These are phyloP conservation scores for Boletus subcaerulescens DNA, from an alignment of 768 basidiomycete genomes.

Conservation along the genomic window DNA sequence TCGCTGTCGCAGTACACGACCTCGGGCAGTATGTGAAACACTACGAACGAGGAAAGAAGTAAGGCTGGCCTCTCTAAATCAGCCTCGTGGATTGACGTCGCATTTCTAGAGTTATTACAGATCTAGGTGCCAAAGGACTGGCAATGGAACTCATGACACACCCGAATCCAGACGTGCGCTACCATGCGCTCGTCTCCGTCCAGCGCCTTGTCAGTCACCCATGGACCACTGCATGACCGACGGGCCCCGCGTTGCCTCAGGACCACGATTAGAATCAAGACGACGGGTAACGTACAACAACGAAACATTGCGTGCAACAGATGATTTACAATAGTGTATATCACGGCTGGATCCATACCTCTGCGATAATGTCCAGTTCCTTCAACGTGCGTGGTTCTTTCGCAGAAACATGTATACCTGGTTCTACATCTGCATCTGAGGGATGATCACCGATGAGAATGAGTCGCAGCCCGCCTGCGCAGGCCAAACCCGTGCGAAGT, in stretches of 20 bases:
- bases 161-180: constrained; percentile 82
- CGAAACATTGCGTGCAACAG: constrained; percentile 10
- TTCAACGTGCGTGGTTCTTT: constrained; percentile 51
- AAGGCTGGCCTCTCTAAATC: constrained; percentile 21
- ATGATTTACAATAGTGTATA: constrained; percentile 1
- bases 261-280: background rate
- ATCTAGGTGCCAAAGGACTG: constrained; percentile 81
- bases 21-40: constrained; percentile 92
- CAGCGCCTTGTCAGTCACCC: constrained; percentile 91
- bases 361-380: constrained; percentile 70
- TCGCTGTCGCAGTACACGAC: constrained; percentile 92
- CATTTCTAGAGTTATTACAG: constrained; percentile 62
- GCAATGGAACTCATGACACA: constrained; percentile 95
- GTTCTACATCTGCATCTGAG: constrained; percentile 35
- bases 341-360: constrained; percentile 59
- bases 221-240: constrained; percentile 51
- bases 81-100: background rate
- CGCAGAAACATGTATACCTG: constrained; percentile 18
- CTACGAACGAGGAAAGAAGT: constrained; percentile 92
- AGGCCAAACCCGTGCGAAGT: constrained; percentile 53
- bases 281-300: constrained; percentile 1
- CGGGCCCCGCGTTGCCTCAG: background rate
- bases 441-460: constrained; percentile 58
- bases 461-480: constrained; percentile 69
- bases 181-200: constrained; percentile 86